These are phyloP conservation scores for Lactuca sativa DNA, from an alignment of 129 eudicot genomes.

Conservation along the genomic window DNA sequence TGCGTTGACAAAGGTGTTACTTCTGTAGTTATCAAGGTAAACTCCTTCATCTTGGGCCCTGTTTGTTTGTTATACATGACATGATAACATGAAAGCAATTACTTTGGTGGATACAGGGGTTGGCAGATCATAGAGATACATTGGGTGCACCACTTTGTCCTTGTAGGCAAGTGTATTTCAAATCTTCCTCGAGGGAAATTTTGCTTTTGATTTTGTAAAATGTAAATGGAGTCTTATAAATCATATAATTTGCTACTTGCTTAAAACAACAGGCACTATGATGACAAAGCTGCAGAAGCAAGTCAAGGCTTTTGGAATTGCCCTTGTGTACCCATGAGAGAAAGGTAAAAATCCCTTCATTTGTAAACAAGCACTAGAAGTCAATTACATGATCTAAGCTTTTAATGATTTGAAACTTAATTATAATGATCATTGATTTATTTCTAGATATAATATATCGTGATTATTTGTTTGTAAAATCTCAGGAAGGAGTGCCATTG, in stretches of 20 bases:
- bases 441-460: not conserved
- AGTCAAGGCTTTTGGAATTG: constrained; percentile 79
- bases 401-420: not conserved
- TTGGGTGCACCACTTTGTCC: constrained; percentile 73
- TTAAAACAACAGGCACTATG: constrained; percentile 56
- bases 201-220: not conserved
- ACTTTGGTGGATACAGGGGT: constrained; percentile 34
- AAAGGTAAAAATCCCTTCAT: constrained; percentile 44
- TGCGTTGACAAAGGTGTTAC: constrained; percentile 83
- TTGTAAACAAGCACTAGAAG: too few species aligned
- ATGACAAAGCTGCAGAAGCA: constrained; percentile 67
- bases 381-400: not conserved
- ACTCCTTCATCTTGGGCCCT: too few species aligned
- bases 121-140: constrained; percentile 64
- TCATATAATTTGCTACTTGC: not conserved
- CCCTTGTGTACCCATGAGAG: constrained; percentile 95
- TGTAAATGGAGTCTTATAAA: too few species aligned
- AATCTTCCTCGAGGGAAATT: not conserved
- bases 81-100: not conserved
- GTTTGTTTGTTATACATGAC: not conserved
- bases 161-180: constrained; percentile 38
- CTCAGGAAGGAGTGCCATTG: constrained; percentile 90
- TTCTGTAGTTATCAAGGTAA: constrained; percentile 89
- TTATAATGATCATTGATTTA: not conserved
- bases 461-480: constrained; percentile 6